phyloP scores from a whole-genome alignment of 352 stramenopile species.

The Globisporangium paroecandrum region DNA sequence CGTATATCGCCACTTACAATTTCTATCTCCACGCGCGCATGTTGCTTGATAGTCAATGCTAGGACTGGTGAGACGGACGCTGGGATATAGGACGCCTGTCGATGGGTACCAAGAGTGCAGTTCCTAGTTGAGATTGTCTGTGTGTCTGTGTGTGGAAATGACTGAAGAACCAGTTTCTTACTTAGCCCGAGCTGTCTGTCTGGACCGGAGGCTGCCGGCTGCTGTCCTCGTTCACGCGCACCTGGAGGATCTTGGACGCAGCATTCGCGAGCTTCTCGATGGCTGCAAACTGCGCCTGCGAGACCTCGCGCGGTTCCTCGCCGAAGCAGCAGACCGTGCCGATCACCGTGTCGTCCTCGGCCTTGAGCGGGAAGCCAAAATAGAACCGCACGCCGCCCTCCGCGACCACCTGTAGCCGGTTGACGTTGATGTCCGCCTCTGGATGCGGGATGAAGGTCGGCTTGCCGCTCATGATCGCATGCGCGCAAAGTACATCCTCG shows the following conservation, averaged over 20 bases:
- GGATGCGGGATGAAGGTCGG: slow-evolving; percentile 51
- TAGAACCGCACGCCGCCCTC: slow-evolving; percentile 45
- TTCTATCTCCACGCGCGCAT: not conserved
- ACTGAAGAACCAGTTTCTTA: not conserved
- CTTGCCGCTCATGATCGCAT: slow-evolving; percentile 46
- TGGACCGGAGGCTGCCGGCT: not conserved
- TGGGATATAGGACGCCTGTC: not conserved
- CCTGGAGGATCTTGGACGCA: slow-evolving; percentile 32
- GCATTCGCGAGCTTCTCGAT: slow-evolving; percentile 39
- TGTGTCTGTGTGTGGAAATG: not conserved
- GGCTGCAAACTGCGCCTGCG: slow-evolving; percentile 41
- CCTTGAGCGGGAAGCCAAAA: slow-evolving; percentile 50
- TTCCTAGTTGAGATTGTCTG: not conserved
- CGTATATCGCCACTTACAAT: not conserved
- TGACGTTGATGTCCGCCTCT: slow-evolving; percentile 52
- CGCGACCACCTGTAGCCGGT: slow-evolving; percentile 25
- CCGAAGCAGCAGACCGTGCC: slow-evolving; percentile 54
- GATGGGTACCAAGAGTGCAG: not conserved
- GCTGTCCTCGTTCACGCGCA: slow-evolving; percentile 4
- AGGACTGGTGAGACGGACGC: not conserved
- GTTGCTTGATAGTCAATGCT: not conserved
- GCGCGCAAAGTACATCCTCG: slow-evolving; percentile 51
- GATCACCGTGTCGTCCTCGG: slow-evolving; percentile 31
- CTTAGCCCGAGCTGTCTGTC: not conserved
- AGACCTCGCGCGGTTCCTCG: slow-evolving; percentile 35